A percentile compares a stretch with the other conserved stretches of the same genome.
phyloP scores from a whole-genome alignment of 768 basidiomycete species.

The Leccinum obscurum region DNA sequence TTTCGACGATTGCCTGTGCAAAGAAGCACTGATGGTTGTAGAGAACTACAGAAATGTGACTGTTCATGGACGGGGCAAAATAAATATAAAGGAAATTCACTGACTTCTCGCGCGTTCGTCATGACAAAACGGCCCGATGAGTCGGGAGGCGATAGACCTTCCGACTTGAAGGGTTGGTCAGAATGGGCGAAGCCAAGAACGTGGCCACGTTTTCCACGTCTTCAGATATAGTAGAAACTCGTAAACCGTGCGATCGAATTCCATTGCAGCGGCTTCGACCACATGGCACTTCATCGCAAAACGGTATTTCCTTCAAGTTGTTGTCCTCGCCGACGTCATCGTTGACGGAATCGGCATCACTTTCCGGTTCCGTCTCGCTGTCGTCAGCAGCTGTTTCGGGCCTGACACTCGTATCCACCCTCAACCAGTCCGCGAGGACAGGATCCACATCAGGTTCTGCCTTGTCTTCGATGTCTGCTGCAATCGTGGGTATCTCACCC shows the following conservation, averaged over 20 bases:
- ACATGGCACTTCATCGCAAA: too few species aligned
- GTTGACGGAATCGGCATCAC: constrained; percentile 70
- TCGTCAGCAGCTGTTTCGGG: constrained; percentile 18
- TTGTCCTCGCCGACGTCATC: constrained; percentile 42
- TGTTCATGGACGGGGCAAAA: not conserved
- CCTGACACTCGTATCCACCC: constrained; percentile 41
- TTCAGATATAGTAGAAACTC: constrained; percentile 58
- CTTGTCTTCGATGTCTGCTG: constrained; percentile 19
- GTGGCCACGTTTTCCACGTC: constrained; percentile 40
- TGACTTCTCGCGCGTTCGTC: constrained; percentile 36
- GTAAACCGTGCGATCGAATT: constrained; percentile 64
- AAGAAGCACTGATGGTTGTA: constrained; percentile 70
- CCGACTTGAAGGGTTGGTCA: constrained; percentile 7
- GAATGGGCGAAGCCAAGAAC: constrained; percentile 29
- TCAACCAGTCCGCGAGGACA: constrained; percentile 59
- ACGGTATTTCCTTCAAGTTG: constrained; percentile 17
- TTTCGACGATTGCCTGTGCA: constrained; percentile 68
- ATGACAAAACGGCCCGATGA: constrained; percentile 42
- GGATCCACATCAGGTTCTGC: constrained; percentile 43
- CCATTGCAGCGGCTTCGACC: constrained; percentile 36
- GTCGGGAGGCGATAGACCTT: constrained; percentile 18
- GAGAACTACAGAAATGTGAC: constrained; percentile 42
- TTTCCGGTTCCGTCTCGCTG: constrained; percentile 53
- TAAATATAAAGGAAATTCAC: constrained; percentile 25
- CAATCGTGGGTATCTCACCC: not conserved